Evolutionary conservation across 352 stramenopile genomes (phyloP).

Genomic region (Sclerospora graminicola): DNA sequence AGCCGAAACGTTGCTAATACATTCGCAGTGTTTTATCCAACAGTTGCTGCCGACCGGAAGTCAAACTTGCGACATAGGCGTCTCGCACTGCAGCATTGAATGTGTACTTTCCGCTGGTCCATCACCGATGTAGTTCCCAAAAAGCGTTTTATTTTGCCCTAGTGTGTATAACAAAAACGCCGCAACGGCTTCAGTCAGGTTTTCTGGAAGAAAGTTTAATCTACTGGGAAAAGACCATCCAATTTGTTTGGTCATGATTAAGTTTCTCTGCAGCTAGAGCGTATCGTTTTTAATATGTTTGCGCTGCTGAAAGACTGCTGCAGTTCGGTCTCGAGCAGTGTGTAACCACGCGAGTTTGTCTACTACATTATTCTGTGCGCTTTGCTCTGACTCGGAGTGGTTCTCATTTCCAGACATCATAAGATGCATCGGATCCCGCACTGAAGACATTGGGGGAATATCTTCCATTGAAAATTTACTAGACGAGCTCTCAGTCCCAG

Average conservation of each 20-base stretch:
- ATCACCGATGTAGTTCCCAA: conserved; percentile 96
- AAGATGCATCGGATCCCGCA: conserved; percentile 75
- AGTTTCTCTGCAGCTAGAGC: conserved; percentile 89
- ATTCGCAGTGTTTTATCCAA: conserved; percentile 89
- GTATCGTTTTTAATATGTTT: conserved; percentile 89
- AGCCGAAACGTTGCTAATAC: conserved; percentile 92
- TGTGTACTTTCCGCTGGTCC: conserved; percentile 92
- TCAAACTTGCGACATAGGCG: conserved; percentile 89
- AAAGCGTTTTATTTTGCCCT: conserved; percentile 87
- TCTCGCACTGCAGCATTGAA: conserved; percentile 88
- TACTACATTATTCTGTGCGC: conserved; percentile 26
- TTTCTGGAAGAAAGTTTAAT: conserved; percentile 75
- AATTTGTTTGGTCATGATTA: conserved; percentile 90
- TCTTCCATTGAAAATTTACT: conserved; percentile 56
- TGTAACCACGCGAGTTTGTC: conserved; percentile 74
- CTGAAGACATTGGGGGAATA: conserved; percentile 76
- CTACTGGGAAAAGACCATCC: conserved; percentile 85
- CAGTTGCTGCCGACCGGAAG: conserved; percentile 76
- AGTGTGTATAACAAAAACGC: conserved; percentile 91
- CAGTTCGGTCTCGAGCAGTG: conserved; percentile 75
- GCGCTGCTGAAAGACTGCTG: conserved; percentile 84
- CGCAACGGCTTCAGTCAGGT: conserved; percentile 80
- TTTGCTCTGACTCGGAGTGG: conserved; percentile 58
- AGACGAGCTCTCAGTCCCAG: conserved; percentile 13
- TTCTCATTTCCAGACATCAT: conserved; percentile 74